Conservation (phyloP, 306 rosid species). For the Vigna angularis region DNA sequence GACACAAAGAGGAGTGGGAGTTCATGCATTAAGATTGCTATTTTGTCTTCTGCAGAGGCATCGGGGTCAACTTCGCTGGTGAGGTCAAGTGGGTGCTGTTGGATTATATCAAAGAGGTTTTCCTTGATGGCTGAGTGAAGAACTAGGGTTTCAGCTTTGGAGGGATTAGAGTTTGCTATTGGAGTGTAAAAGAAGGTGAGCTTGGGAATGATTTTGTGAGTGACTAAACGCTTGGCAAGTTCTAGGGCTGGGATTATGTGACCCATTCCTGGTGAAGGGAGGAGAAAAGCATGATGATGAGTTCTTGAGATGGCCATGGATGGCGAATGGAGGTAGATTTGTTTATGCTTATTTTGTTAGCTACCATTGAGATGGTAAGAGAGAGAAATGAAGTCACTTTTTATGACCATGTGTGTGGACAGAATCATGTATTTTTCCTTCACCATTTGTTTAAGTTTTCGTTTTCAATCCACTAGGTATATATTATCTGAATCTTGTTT, state of each 20-base stretch:
- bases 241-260: constrained; percentile 31
- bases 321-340: neutral
- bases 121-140: neutral
- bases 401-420: too few relatives aligned
- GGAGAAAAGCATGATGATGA: constrained; percentile 21
- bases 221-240: constrained; percentile 4
- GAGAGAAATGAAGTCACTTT: too few relatives aligned
- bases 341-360: too few relatives aligned
- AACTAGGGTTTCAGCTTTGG: constrained; percentile 4
- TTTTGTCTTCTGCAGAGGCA: neutral
- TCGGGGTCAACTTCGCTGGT: neutral
- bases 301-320: constrained; percentile 13
- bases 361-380: too few relatives aligned
- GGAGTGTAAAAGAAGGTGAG: neutral
- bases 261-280: constrained; percentile 28
- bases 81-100: constrained; percentile 24
- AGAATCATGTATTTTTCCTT: too few relatives aligned
- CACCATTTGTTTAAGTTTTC: too few relatives aligned
- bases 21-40: constrained; percentile 1
- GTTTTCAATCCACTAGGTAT: too few relatives aligned
- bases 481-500: too few relatives aligned
- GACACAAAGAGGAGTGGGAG: neutral
- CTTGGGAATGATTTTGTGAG: constrained; percentile 21
- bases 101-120: constrained; percentile 22
- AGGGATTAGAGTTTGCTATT: neutral